These are phyloP conservation scores for Phoma sp. DNA, from an alignment of 2,329 filamentous ascomycete genomes.

Conservation along the genomic window DNA sequence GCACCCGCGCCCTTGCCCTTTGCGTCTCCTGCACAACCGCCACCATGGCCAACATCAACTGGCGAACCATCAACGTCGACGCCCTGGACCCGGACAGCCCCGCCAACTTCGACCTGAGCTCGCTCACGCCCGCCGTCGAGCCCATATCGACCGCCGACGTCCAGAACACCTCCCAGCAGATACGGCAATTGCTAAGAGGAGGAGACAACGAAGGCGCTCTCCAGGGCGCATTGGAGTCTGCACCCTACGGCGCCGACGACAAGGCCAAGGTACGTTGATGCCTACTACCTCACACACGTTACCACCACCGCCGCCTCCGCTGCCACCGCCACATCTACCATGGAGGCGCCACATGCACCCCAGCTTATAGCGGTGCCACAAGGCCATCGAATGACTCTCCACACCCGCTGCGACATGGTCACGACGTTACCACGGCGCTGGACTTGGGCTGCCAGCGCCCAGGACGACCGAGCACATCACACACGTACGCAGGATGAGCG, in stretches of 20 bases:
- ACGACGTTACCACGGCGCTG: constrained; percentile 30
- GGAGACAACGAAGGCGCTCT: constrained; percentile 89
- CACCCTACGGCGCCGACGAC: constrained; percentile 70
- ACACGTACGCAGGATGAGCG: constrained; percentile 28
- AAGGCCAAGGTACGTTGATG: constrained; percentile 57
- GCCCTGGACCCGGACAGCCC: constrained; percentile 87
- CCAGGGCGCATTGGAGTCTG: constrained; percentile 81
- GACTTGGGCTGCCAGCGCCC: constrained; percentile 33
- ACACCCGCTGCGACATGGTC: constrained; percentile 18
- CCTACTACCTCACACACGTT: constrained; percentile 22
- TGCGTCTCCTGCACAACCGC: constrained; percentile 17
- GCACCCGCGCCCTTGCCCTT: background rate
- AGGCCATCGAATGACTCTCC: constrained; percentile 34
- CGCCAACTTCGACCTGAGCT: constrained; percentile 87
- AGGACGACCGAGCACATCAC: constrained; percentile 23
- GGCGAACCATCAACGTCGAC: constrained; percentile 93
- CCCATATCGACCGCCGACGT: constrained; percentile 80
- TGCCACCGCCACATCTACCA: constrained; percentile 3
- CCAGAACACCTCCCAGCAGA: constrained; percentile 77
- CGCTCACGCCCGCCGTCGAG: constrained; percentile 77
- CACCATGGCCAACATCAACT: constrained; percentile 62
- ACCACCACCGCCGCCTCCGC: background rate
- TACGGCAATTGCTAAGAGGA: constrained; percentile 84
- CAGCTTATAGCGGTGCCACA: constrained; percentile 19
- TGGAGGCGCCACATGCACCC: constrained; percentile 10